A percentile compares a stretch with the other conserved stretches of the same genome.
phyloP scores from a whole-genome alignment of 208 protist species.

The Trichomonas tenax region DNA sequence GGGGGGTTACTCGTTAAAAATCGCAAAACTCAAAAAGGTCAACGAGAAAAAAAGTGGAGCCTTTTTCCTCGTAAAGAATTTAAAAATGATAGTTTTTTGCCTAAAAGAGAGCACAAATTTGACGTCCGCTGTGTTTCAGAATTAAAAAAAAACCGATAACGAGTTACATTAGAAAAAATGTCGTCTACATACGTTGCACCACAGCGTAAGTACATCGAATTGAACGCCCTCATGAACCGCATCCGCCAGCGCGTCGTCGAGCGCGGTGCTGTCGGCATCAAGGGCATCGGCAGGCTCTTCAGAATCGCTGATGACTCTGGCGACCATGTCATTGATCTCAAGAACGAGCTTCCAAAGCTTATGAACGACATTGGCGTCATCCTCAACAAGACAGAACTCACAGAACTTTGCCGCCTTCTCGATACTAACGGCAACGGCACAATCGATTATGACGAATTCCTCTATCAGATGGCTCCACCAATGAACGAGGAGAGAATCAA shows the following conservation, averaged over 20 bases:
- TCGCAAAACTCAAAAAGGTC: too few relatives aligned
- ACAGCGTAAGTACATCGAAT: background rate
- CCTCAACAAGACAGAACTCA: constrained; percentile 7
- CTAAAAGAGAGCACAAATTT: too few relatives aligned
- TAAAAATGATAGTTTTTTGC: too few relatives aligned
- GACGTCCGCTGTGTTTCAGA: too few relatives aligned
- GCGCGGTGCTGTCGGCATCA: background rate
- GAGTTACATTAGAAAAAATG: background rate
- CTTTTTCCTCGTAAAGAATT: too few relatives aligned
- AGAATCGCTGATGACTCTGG: background rate
- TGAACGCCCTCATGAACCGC: background rate
- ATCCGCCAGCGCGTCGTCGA: background rate
- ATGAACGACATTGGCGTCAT: background rate
- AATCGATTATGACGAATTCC: background rate
- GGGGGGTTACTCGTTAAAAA: too few relatives aligned
- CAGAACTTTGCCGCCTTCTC: background rate
- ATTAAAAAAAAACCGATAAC: background rate
- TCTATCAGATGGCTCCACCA: background rate
- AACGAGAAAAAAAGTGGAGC: too few relatives aligned
- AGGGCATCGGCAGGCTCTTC: background rate
- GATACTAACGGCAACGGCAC: background rate
- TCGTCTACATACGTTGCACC: background rate
- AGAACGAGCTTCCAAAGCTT: constrained; percentile 15
- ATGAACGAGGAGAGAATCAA: background rate
- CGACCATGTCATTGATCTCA: background rate